Conservation (phyloP, 495 filamentous ascomycete genomes). For the Penicillium antarcticum region DNA sequence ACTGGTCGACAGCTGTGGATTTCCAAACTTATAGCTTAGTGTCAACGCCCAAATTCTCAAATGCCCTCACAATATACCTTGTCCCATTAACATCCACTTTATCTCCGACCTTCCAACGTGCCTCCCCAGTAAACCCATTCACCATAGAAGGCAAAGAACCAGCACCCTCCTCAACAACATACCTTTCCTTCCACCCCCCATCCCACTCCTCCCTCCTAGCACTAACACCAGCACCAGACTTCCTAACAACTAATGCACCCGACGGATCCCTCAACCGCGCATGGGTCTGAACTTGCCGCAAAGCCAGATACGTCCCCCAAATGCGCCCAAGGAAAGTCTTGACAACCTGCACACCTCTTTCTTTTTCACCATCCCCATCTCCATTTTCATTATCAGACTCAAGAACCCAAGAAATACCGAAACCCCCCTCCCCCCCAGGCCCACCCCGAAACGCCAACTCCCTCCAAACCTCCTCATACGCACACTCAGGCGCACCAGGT, state of each 20-base stretch:
- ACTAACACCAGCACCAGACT: constrained; percentile 32
- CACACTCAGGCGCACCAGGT: constrained; percentile 28
- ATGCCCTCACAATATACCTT: constrained; percentile 33
- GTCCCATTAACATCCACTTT: constrained; percentile 25
- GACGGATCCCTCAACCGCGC: constrained; percentile 7
- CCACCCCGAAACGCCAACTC: constrained; percentile 27
- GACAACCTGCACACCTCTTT: constrained; percentile 19
- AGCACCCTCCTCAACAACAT: constrained; percentile 22
- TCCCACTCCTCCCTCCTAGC: constrained; percentile 37
- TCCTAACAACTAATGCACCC: constrained; percentile 18
- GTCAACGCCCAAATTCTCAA: constrained; percentile 18
- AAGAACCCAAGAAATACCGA: constrained; percentile 36
- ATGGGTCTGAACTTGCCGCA: constrained; percentile 30
- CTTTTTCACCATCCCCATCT: constrained; percentile 4
- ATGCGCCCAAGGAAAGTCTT: constrained; percentile 38
- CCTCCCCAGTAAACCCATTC: constrained; percentile 18
- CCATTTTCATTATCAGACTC: constrained; percentile 22
- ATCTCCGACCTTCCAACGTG: constrained; percentile 15
- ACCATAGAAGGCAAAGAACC: constrained; percentile 24
- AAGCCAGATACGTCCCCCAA: constrained; percentile 36
- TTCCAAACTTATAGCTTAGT: background rate
- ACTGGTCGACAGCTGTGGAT: too few species aligned
- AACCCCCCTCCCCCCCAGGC: constrained; percentile 21
- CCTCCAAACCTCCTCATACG: constrained; percentile 42
- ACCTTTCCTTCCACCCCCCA: constrained; percentile 24